Evolutionary conservation across 352 stramenopile genomes (phyloP), one percentile per base, ranked within the genome.

Genomic region (Globisporangium uncinulatum): DNA sequence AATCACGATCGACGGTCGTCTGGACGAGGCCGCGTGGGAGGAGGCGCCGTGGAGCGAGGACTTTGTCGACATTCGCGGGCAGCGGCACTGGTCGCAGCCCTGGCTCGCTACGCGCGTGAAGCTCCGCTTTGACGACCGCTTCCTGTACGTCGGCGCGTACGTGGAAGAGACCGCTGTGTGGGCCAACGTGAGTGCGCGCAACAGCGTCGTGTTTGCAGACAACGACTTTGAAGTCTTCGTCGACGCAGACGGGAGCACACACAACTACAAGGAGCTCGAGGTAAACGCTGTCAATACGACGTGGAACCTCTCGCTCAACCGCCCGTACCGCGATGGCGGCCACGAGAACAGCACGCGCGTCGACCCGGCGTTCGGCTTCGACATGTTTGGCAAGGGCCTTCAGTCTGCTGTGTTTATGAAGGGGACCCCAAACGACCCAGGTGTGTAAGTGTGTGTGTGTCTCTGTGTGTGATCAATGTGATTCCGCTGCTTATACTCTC

Each of bases 191-290:
- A 80, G 80, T 0, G 52, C 71, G 13, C 73, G 78, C 49, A 88
- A 94, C 54, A 59, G 73, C 1, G 76, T 94, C 4, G 66, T 92
- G 31, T 94, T 92, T 54, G 71, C 83, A 41, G 89, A 97, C 71
- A 96, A 94, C 50, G 89, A 97, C 71, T 96, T 96, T 69, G 86
- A 97, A 63, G 85, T 96, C 10, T 96, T 97, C 63, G 72, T 96
- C 24, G 87, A 97, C 67, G 69, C 85, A 1, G 70, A 76, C 39
- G 79, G 74, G 8, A 83, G 36, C 24, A 87, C 80, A 21, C 80
- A 94, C 68, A 76, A 90, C 63, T 97, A 97, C 76, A 96, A 96
- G 66, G 89, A 97, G 73, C 74, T 96, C 32, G 89, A 97, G 64
- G 49, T 96, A 7, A 97, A 97, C 61, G 79, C 86, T 9, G 60